These are phyloP conservation scores for Gossypium schwendimanii DNA, from an alignment of 441 rosid genomes.

Conservation along the genomic window DNA sequence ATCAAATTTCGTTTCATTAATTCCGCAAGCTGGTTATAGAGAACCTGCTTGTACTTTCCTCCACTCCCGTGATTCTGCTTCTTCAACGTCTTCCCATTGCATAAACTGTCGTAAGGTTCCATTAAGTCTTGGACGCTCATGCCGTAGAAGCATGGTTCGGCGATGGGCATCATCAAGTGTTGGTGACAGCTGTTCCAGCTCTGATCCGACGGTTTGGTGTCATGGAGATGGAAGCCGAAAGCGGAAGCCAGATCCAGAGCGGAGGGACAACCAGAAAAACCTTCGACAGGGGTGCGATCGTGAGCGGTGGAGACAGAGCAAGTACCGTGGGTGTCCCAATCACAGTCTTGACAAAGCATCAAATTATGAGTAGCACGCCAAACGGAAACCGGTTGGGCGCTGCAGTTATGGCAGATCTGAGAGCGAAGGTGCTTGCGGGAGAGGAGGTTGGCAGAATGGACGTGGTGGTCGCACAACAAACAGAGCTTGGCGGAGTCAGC, in stretches of 20 bases:
- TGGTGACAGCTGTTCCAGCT: not conserved
- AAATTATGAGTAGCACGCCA: slow-evolving; percentile 52
- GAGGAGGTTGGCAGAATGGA: slow-evolving; percentile 67
- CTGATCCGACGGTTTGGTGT: slow-evolving; percentile 21
- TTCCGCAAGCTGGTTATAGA: slow-evolving; percentile 54
- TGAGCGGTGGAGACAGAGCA: slow-evolving; percentile 50
- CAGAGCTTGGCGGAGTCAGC: slow-evolving; percentile 79
- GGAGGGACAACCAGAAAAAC: slow-evolving; percentile 67
- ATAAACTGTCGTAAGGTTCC: slow-evolving; percentile 34
- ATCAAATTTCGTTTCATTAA: slow-evolving; percentile 34
- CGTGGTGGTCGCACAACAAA: slow-evolving; percentile 67
- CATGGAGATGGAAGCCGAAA: slow-evolving; percentile 50
- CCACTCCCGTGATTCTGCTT: slow-evolving; percentile 40
- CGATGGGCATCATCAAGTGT: not conserved
- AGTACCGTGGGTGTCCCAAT: slow-evolving; percentile 57
- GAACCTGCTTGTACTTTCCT: slow-evolving; percentile 52
- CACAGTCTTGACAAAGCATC: slow-evolving; percentile 63
- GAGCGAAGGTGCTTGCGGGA: slow-evolving; percentile 64
- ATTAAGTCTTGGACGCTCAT: slow-evolving; percentile 33
- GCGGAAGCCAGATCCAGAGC: slow-evolving; percentile 47
- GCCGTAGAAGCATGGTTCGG: slow-evolving; percentile 25
- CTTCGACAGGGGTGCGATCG: slow-evolving; percentile 44
- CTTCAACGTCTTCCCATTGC: slow-evolving; percentile 22
- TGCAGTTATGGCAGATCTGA: slow-evolving; percentile 70
- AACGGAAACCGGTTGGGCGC: slow-evolving; percentile 49